These are phyloP conservation scores for Rhodotorula mucilaginosa DNA, from an alignment of 1,284 basidiomycete genomes.

Conservation along the genomic window DNA sequence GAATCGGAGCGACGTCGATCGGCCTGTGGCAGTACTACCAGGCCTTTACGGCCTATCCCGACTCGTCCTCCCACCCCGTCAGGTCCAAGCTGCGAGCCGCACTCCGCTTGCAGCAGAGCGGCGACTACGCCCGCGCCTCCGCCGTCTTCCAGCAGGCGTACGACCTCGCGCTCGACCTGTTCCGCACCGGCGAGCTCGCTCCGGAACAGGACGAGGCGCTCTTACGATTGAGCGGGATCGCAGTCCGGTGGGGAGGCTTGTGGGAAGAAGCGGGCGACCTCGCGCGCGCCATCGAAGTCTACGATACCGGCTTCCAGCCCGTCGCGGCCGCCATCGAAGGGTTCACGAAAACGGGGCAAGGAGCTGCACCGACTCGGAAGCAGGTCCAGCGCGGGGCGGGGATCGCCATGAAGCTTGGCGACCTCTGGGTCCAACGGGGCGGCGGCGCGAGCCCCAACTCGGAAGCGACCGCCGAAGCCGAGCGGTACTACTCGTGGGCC, in stretches of 20 bases:
- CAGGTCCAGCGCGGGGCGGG: constrained; percentile 23
- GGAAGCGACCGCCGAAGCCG: constrained; percentile 20
- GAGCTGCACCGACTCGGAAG: neutral
- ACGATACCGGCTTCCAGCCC: constrained; percentile 31
- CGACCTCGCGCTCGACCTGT: constrained; percentile 24
- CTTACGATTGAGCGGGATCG: constrained; percentile 30
- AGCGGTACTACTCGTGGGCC: constrained; percentile 34
- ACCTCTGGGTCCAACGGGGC: constrained; percentile 22
- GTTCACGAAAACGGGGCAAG: neutral
- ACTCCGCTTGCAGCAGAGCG: constrained; percentile 13
- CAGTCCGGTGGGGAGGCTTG: constrained; percentile 35
- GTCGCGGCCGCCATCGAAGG: constrained; percentile 19
- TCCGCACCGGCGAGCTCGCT: constrained; percentile 9
- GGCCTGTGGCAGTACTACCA: constrained; percentile 38
- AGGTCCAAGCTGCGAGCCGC: constrained; percentile 36
- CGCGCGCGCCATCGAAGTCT: constrained; percentile 28
- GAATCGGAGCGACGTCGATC: constrained; percentile 32
- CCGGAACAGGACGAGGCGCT: constrained; percentile 12
- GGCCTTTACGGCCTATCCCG: constrained; percentile 35
- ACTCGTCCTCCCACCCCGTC: constrained; percentile 22
- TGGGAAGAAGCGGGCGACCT: constrained; percentile 33
- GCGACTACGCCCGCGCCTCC: constrained; percentile 17
- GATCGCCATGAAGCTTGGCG: constrained; percentile 37
- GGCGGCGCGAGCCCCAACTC: neutral
- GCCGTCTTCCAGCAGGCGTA: constrained; percentile 33